Base-by-base conservation (phyloP, 495 filamentous ascomycete genomes). In the Hypomontagnella submonticulosa region DNA sequence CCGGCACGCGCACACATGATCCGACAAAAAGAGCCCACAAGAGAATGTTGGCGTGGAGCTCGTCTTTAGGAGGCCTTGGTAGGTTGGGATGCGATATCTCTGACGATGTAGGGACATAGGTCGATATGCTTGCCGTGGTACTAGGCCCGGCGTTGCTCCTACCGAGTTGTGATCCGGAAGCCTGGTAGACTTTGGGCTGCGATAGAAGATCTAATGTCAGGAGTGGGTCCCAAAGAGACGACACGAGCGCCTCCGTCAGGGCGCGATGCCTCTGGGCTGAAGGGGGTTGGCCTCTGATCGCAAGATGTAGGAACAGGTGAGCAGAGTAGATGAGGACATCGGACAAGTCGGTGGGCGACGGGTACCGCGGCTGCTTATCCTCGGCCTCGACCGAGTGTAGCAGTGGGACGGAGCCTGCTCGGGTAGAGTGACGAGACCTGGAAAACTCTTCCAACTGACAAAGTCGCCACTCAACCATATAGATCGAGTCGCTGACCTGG, bases 401-500 rank as follows among this genome's bases (percentile, higher is more conserved):
- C 13, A 58, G n/a, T 9, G 61, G 43, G 16, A 56, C 43, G 18
- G 68, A 67, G 15, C 47, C 50, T n/a, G 51, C 42, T 20, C 57
- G 47, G 20, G 41, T 62, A 19, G 58, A 52, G 13, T 61, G 54
- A 3, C 61, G 62, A 4, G 51, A 60, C 38, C 69, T 65, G 30
- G 57, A 67, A 3, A 53, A 18, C 18, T 71, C 42, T 41, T 69
- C 71, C 7, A 73, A 20, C 4, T 71, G 59, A 18, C 70, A 73
- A 33, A 73, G 69, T 27, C 66, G 68, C 69, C 69, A 73, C 57
- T 73, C 71, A 8, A 67, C 57, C 34, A 69, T 58, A 16, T 73
- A 73, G n/a, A 73, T 73, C 10, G 71, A 71, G 52, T 73, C 61
- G 59, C 71, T 73, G 41, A 73, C 58, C 10, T 67, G 65, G 18